Percentiles rank a stretch among this genome's conserved stretches.
Evolutionary conservation across 1,284 basidiomycete species (phyloP).

Genomic region (Thelephora terrestris): DNA sequence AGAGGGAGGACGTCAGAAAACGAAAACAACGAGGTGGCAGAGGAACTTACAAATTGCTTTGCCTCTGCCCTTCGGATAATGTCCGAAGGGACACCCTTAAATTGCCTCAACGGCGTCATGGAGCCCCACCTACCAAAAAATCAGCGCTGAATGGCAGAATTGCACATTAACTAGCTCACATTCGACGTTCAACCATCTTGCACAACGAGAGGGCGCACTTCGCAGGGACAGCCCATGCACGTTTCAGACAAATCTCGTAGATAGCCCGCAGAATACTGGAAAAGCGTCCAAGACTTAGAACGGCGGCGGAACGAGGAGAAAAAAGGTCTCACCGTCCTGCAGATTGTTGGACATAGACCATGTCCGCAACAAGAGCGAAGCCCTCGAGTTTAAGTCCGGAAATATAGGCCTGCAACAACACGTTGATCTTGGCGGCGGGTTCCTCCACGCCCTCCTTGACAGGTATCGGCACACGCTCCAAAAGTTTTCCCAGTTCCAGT

Average conservation of each 20-base stretch:
- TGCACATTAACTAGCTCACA: conserved; percentile 35
- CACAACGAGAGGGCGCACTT: conserved; percentile 89
- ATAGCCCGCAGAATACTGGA: conserved; percentile 88
- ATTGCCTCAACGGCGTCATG: conserved; percentile 96
- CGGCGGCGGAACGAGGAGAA: not conserved
- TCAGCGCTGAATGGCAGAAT: conserved; percentile 4
- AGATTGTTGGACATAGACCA: conserved; percentile 94
- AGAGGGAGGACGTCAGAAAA: conserved; percentile 5
- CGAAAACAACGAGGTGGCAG: conserved; percentile 2
- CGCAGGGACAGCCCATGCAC: conserved; percentile 95
- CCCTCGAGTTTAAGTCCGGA: conserved; percentile 90
- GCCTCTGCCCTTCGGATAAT: conserved; percentile 91
- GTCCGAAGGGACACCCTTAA: conserved; percentile 82
- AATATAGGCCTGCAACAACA: conserved; percentile 91
- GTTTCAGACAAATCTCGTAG: conserved; percentile 96
- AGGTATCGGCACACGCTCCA: conserved; percentile 95
- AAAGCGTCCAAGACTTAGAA: conserved; percentile 8
- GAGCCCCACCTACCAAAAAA: conserved; percentile 73
- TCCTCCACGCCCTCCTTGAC: conserved; percentile 97
- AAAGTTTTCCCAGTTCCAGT: conserved; percentile 83
- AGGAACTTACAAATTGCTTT: conserved; percentile 80
- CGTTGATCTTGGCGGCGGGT: conserved; percentile 95
- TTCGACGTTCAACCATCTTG: conserved; percentile 92
- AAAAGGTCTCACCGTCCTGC: conserved; percentile 57
- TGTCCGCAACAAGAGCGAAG: conserved; percentile 95